Conservation (phyloP, 2,329 filamentous ascomycete genomes). For the Calonectria hawksworthii region DNA sequence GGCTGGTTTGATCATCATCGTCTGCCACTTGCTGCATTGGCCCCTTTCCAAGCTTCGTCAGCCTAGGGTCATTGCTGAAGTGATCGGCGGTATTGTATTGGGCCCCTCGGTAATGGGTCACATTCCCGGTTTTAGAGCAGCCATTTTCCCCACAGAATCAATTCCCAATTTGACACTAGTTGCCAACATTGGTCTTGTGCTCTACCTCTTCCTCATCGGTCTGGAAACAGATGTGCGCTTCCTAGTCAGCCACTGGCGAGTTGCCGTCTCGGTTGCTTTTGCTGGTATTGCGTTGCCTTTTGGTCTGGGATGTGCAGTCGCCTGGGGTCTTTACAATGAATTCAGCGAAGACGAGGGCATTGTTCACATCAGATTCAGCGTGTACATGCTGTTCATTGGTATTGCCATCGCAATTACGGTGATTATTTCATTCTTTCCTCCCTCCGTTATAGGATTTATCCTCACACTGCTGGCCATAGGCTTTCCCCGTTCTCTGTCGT, state of each 20-base stretch:
- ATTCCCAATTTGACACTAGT: slow-evolving; percentile 82
- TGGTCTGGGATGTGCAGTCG: slow-evolving; percentile 82
- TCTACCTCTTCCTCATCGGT: slow-evolving; percentile 90
- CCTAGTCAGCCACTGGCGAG: slow-evolving; percentile 81
- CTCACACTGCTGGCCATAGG: background rate
- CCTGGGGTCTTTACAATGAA: slow-evolving; percentile 83
- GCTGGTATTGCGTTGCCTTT: slow-evolving; percentile 87
- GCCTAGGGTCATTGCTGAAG: slow-evolving; percentile 85
- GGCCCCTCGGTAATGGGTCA: slow-evolving; percentile 90
- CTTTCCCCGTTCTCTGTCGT: slow-evolving; percentile 89
- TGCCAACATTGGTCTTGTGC: slow-evolving; percentile 84
- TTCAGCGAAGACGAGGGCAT: slow-evolving; percentile 66
- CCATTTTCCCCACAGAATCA: slow-evolving; percentile 82
- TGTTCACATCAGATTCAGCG: slow-evolving; percentile 60
- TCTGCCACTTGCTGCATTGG: slow-evolving; percentile 69
- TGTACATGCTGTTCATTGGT: slow-evolving; percentile 81
- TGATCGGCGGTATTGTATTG: slow-evolving; percentile 83
- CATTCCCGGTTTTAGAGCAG: slow-evolving; percentile 80
- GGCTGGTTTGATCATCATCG: slow-evolving; percentile 15
- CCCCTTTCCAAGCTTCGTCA: slow-evolving; percentile 82
- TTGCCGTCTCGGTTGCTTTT: slow-evolving; percentile 82
- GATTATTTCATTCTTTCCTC: background rate
- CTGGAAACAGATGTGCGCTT: slow-evolving; percentile 83
- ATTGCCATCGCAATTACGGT: slow-evolving; percentile 92
- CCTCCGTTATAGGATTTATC: background rate